Evolutionary conservation across 768 basidiomycete genomes (phyloP).

Genomic region (Mycena filopes): DNA sequence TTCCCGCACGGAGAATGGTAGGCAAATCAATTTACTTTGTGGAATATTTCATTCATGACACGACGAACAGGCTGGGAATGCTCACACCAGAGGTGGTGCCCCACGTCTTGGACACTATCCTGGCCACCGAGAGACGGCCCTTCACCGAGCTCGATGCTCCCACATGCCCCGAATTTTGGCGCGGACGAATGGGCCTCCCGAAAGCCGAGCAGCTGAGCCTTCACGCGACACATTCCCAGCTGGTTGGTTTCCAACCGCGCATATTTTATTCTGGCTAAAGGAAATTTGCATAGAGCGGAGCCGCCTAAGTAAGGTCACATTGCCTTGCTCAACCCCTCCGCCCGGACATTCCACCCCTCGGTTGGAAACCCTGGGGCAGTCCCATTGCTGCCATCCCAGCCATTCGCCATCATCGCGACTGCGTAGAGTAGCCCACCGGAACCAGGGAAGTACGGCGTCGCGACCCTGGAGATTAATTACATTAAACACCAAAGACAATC

Average conservation of each 20-base stretch:
- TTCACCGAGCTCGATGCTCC: slow-evolving; percentile 45
- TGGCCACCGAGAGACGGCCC: slow-evolving; percentile 44
- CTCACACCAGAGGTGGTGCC: slow-evolving; percentile 69
- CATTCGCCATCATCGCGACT: slow-evolving; percentile 66
- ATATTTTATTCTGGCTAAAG: neutral
- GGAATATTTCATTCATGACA: slow-evolving; percentile 4
- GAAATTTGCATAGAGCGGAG: neutral
- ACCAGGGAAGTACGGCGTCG: slow-evolving; percentile 70
- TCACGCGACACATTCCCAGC: slow-evolving; percentile 2
- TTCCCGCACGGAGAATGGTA: slow-evolving; percentile 83
- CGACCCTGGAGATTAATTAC: slow-evolving; percentile 44
- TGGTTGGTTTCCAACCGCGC: neutral
- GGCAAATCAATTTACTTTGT: slow-evolving; percentile 34
- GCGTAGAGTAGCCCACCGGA: slow-evolving; percentile 62
- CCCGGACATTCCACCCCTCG: slow-evolving; percentile 50
- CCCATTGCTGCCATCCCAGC: slow-evolving; percentile 62
- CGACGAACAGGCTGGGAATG: slow-evolving; percentile 65
- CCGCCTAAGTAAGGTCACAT: slow-evolving; percentile 39
- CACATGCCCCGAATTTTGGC: slow-evolving; percentile 64
- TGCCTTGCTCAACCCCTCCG: slow-evolving; percentile 48
- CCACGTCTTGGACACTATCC: slow-evolving; percentile 57
- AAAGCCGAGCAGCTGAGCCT: slow-evolving; percentile 66
- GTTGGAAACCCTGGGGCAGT: slow-evolving; percentile 53
- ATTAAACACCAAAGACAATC: neutral
- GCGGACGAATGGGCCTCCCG: slow-evolving; percentile 75